phyloP scores from a whole-genome alignment of 140 eudicot genomes.

The Senecio squalidus region DNA sequence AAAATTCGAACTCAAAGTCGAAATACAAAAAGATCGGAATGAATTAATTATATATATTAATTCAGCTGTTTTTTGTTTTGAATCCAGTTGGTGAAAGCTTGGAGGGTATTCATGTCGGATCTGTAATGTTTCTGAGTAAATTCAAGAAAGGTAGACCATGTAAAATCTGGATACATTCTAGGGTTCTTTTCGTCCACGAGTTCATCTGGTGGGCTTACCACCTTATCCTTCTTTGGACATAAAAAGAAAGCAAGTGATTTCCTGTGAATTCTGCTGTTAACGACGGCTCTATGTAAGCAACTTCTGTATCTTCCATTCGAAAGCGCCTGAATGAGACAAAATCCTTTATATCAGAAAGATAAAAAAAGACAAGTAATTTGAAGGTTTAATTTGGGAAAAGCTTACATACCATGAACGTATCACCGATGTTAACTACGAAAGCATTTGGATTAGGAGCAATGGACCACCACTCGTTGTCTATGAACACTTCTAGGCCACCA shows the following conservation, averaged over 20 bases:
- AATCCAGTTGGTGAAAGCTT: slow-evolving; percentile 70
- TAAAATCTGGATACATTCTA: slow-evolving; percentile 83
- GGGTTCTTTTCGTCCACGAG: slow-evolving; percentile 75
- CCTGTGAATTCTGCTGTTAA: slow-evolving; percentile 66
- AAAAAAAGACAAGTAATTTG: background rate
- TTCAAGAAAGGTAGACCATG: slow-evolving; percentile 66
- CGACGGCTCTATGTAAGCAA: slow-evolving; percentile 95
- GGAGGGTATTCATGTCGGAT: slow-evolving; percentile 89
- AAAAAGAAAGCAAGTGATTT: slow-evolving; percentile 90
- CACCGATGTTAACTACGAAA: slow-evolving; percentile 74
- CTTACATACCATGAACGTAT: slow-evolving; percentile 63
- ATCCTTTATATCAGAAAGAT: background rate
- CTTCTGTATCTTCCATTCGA: slow-evolving; percentile 90
- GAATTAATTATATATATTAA: too few species aligned
- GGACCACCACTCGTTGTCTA: slow-evolving; percentile 67
- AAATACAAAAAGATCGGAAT: background rate
- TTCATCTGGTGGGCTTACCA: slow-evolving; percentile 79
- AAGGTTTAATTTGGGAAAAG: background rate
- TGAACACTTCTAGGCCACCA: slow-evolving; percentile 77
- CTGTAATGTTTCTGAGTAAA: slow-evolving; percentile 92
- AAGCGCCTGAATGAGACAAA: slow-evolving; percentile 60
- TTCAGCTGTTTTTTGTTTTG: slow-evolving; percentile 39
- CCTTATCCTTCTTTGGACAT: slow-evolving; percentile 77
- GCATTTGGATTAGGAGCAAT: slow-evolving; percentile 46
- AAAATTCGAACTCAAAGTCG: background rate